Percentiles rank a stretch among this genome's conserved stretches.
These are phyloP conservation scores for Heterobasidion irregulare DNA, from an alignment of 1,284 basidiomycete species.

Conservation along the genomic window DNA sequence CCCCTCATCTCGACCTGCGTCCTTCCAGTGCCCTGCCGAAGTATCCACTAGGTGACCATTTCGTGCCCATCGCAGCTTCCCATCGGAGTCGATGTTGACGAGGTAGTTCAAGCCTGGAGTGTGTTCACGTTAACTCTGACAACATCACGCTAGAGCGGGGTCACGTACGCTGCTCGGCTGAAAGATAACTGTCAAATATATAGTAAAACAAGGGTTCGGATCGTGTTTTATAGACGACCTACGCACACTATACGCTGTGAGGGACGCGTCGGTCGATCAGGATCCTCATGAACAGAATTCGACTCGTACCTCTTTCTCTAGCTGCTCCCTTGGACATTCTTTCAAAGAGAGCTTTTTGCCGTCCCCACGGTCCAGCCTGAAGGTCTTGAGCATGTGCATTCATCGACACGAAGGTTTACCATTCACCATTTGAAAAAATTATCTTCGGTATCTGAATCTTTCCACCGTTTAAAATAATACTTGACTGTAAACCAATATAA, in stretches of 20 bases:
- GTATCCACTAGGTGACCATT: constrained; percentile 61
- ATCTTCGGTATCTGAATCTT: constrained; percentile 50
- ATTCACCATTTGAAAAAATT: constrained; percentile 66
- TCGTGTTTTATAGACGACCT: neutral
- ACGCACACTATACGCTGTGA: constrained; percentile 2
- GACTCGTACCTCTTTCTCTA: constrained; percentile 56
- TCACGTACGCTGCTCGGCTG: constrained; percentile 51
- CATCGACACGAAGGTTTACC: constrained; percentile 2
- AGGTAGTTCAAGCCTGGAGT: constrained; percentile 57
- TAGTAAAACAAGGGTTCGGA: neutral
- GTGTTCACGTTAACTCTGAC: neutral
- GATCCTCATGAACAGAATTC: neutral
- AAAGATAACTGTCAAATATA: constrained; percentile 42
- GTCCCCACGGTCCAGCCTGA: constrained; percentile 63
- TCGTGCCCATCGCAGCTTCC: constrained; percentile 63
- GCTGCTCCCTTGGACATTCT: constrained; percentile 57
- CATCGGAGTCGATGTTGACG: constrained; percentile 52
- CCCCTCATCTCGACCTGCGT: constrained; percentile 48
- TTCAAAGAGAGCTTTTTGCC: constrained; percentile 59
- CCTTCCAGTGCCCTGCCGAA: constrained; percentile 53
- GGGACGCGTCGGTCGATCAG: neutral
- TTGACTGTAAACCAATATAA: constrained; percentile 28
- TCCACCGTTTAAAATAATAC: constrained; percentile 60
- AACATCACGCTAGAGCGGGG: neutral
- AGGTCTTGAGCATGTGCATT: neutral